Base-by-base conservation (phyloP, 345 rosid species). In the Salix udensis region DNA sequence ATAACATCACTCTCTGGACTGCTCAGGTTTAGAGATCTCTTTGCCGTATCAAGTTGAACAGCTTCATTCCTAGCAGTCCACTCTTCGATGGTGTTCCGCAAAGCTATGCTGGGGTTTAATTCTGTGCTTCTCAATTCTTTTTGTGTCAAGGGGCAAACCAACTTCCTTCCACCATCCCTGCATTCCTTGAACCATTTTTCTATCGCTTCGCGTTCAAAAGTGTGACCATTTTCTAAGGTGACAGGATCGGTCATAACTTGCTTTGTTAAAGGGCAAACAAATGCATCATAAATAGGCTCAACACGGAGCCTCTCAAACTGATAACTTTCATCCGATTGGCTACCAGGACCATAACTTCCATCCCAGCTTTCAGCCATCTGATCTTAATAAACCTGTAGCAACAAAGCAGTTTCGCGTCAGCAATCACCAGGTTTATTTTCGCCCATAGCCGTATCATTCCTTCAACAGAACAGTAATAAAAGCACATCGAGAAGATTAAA, bases 11-110 rank as follows among this genome's bases (percentile, higher is more conserved):
- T 58, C 82, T 96, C 99, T n/a, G 89, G 65, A 82, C 89, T 91
- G 13, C 82, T 79, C 31, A 84, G 53, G 72, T 86, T 89, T 6
- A 96, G 79, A 5, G 96, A 89, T 80, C 88, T 88, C 24, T 89
- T 86, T 37, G 97, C 97, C 81, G 87, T 82, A 76, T 96, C 98
- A 28, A 96, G 94, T 79, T 93, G 94, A 68, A 88, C 91, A 82
- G 86, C 85, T 77, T 93, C 98, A 75, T 93, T 93, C 84, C 99
- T 89, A 39, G 93, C 91, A 79, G 90, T 93, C 99, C 99, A 96
- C 84, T 96, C 98, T 82, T 96, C 92, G 36, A 96, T 96, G 7
- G 96, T 89, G 82, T 87, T 86, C 65, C 96, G 89, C 84, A 96
- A 76, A 50, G 98, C 98, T 15, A 96, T 82, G 71, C 94, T 93